These are phyloP conservation scores for Pseudomonodictys pantanalensis DNA, from an alignment of 495 filamentous ascomycete genomes.

Conservation along the genomic window DNA sequence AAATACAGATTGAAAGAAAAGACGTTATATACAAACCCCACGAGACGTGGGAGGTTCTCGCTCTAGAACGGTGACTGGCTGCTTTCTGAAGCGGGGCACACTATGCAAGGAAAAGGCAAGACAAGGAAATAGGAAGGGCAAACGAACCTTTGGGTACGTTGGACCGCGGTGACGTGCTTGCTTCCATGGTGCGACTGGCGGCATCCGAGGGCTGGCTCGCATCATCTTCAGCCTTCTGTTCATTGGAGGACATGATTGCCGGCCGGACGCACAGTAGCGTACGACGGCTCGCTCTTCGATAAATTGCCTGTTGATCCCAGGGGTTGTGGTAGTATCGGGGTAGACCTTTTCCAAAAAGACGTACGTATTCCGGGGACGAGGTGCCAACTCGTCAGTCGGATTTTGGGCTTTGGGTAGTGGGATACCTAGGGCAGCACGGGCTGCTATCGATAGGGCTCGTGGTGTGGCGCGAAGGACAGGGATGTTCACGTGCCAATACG, in stretches of 20 bases:
- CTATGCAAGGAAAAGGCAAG: no score
- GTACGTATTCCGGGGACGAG: no score
- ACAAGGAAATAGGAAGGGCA: background rate
- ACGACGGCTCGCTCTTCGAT: background rate
- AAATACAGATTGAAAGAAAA: no score
- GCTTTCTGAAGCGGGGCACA: no score
- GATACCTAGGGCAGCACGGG: background rate
- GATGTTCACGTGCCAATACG: slow-evolving; percentile 15
- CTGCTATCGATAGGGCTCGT: background rate
- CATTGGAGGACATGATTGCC: slow-evolving; percentile 13
- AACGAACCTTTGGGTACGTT: slow-evolving; percentile 25
- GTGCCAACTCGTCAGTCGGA: no score
- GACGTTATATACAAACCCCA: no score
- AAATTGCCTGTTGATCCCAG: no score
- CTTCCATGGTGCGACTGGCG: slow-evolving; percentile 9
- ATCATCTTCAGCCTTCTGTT: slow-evolving; percentile 4
- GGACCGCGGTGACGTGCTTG: slow-evolving; percentile 19
- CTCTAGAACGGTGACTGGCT: no score
- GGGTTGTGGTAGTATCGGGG: no score
- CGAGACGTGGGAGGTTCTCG: no score
- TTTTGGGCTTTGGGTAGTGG: background rate
- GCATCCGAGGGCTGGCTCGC: slow-evolving; percentile 20
- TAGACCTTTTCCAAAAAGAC: no score
- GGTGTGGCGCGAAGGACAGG: background rate
- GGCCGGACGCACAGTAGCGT: background rate